Conservation (phyloP, 371 early-diverging fungal genomes). For the Mortierella sp. region DNA sequence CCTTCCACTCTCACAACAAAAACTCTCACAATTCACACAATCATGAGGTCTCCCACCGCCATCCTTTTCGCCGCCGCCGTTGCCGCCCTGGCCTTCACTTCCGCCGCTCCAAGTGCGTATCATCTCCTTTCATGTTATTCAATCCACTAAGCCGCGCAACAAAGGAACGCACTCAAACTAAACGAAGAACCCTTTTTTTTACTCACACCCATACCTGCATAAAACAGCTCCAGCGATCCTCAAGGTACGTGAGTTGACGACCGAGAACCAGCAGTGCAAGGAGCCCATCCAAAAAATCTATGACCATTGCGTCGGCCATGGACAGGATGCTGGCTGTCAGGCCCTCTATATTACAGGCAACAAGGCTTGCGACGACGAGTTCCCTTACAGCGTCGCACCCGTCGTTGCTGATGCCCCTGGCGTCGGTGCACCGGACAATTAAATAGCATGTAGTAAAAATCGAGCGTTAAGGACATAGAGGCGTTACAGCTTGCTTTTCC, state of each 20-base stretch:
- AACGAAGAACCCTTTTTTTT: not conserved
- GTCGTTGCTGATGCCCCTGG: no score
- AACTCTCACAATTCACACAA: no score
- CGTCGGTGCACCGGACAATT: no score
- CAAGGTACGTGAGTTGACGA: not conserved
- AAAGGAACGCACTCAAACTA: not conserved
- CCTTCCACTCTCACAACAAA: not conserved
- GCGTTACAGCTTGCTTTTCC: no score
- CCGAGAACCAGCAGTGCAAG: not conserved
- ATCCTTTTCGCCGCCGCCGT: slow-evolving; percentile 12
- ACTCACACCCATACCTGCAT: no score
- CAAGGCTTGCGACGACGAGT: fast-evolving
- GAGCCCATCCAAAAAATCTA: not conserved
- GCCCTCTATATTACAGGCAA: not conserved
- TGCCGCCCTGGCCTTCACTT: not conserved
- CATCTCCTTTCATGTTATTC: not conserved
- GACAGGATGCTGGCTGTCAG: not conserved
- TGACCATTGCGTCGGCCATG: not conserved
- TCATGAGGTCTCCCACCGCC: slow-evolving; percentile 13
- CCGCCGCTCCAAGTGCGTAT: slow-evolving; percentile 12
- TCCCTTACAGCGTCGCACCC: not conserved
- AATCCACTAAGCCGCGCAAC: not conserved
- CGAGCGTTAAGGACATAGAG: no score
- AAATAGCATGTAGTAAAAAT: no score
- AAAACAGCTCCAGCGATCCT: not conserved